Evolutionary conservation across 148 eudicot genomes (phyloP).

Genomic region (Vaccinium darrowii): DNA sequence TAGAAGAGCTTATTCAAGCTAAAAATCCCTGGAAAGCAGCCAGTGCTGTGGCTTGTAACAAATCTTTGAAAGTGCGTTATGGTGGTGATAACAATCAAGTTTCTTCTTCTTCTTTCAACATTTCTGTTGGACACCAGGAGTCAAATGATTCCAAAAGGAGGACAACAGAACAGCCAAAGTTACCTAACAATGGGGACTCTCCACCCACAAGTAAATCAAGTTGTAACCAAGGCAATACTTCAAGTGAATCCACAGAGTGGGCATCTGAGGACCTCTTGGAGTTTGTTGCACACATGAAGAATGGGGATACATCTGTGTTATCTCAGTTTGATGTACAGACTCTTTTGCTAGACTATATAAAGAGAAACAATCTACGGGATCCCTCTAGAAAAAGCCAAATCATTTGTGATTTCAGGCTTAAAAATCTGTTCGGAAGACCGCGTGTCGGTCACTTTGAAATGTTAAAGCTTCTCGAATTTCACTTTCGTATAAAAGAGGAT

Average conservation of each 20-base stretch:
- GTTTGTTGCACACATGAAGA: constrained; percentile 78
- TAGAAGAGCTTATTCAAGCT: constrained; percentile 67
- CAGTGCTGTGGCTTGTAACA: constrained; percentile 17
- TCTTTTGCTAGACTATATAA: constrained; percentile 80
- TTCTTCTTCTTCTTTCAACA: constrained; percentile 15
- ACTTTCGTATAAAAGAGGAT: constrained; percentile 60
- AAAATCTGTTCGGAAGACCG: constrained; percentile 62
- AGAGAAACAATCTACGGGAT: constrained; percentile 80
- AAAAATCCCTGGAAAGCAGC: constrained; percentile 59
- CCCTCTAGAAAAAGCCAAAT: constrained; percentile 78
- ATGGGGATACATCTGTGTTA: constrained; percentile 71
- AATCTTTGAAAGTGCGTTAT: constrained; percentile 12
- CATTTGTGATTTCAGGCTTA: constrained; percentile 78
- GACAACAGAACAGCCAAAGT: constrained; percentile 35
- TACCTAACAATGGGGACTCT: constrained; percentile 23
- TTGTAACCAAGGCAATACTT: constrained; percentile 21
- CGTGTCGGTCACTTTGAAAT: constrained; percentile 90
- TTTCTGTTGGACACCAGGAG: constrained; percentile 28
- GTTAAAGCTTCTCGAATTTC: constrained; percentile 84
- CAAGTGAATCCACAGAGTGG: constrained; percentile 51
- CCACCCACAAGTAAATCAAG: constrained; percentile 26
- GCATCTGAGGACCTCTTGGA: constrained; percentile 82
- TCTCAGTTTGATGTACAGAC: constrained; percentile 84
- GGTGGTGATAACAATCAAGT: constrained; percentile 15
- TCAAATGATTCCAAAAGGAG: constrained; percentile 45